phyloP scores from a whole-genome alignment of 2,329 filamentous ascomycete genomes.

The Colletotrichum somersetense region DNA sequence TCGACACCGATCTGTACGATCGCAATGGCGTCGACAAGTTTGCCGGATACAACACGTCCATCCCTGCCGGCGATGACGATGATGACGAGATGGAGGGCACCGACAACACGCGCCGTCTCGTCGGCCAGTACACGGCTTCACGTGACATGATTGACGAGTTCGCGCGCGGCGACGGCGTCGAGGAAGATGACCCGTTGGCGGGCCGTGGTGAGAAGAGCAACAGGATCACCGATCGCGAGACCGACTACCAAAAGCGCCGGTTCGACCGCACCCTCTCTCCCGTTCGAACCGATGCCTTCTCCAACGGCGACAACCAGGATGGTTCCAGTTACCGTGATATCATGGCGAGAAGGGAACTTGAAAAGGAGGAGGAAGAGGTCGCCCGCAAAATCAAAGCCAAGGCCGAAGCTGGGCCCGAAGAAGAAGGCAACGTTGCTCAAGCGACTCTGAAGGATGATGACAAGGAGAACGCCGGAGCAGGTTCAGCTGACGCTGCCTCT shows the following conservation, averaged over 20 bases:
- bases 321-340: constrained; percentile 88
- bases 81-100: constrained; percentile 82
- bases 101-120: constrained; percentile 80
- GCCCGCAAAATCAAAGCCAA: constrained; percentile 83
- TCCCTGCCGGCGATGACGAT: constrained; percentile 82
- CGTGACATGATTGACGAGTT: constrained; percentile 95
- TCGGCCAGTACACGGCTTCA: constrained; percentile 96
- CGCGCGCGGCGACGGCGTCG: constrained; percentile 84
- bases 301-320: constrained; percentile 77
- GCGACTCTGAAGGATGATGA: constrained; percentile 81
- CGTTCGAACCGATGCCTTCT: constrained; percentile 87
- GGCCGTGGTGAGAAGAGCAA: constrained; percentile 88
- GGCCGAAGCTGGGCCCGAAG: constrained; percentile 68
- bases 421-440: constrained; percentile 70
- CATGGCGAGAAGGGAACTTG: constrained; percentile 91
- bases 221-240: constrained; percentile 92
- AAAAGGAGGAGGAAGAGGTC: constrained; percentile 93
- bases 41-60: constrained; percentile 90
- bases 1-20: constrained; percentile 91
- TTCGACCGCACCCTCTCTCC: constrained; percentile 91
- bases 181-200: constrained; percentile 91
- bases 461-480: constrained; percentile 80
- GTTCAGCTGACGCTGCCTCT: constrained; percentile 72
- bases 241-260: constrained; percentile 96
- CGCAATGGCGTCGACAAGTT: constrained; percentile 83